Evolutionary conservation across 1,139 yeast species (phyloP), one percentile per base, ranked within the genome.

Genomic region (Petasospora rhodanensis): DNA sequence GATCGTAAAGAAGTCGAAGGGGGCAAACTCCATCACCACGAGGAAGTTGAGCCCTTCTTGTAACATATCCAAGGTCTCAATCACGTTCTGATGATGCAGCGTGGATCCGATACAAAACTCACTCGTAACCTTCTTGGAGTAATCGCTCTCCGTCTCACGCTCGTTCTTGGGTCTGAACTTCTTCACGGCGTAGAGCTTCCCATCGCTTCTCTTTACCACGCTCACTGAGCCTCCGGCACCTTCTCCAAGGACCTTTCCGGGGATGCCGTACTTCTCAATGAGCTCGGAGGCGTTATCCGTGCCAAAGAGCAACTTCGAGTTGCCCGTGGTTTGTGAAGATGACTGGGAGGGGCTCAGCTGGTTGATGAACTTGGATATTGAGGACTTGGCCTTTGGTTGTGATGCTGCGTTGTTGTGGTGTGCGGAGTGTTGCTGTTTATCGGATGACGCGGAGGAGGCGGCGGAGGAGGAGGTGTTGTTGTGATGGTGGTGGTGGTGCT

Each of bases 141-240:
- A 80, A 34, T 76, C 80, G 19, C 56, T 50, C 35, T 71, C 76
- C 13, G 68, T 45, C 49, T 79, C 86, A 26, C 64, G 62, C 4
- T 67, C 61, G 31, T 67, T 59, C 51, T 70, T 72, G 12, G 74
- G 55, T 47, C 85, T 62, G 49, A 81, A 80, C 52, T 78, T 76
- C 56, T 82, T 82, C 28, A 82, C 77, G 0, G 93, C 93, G 54
- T 64, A 79, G 4, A 77, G 52, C 42, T 66, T 63, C 2, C 73
- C 69, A 46, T 74, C 73, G 2, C 63, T 51, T 26, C 73, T 61
- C 16, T 68, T 64, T 5, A 78, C 74, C 30, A 79, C 65, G 36
- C 74, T 70, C 12, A 82, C 93, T 3, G 83, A 73, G 1, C 93
- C 91, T 26, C 84, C 79, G 7, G 91, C 89, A 17, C 93, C 93